Conservation (phyloP, 768 basidiomycete genomes). For the Fistulinella prunicolor region DNA sequence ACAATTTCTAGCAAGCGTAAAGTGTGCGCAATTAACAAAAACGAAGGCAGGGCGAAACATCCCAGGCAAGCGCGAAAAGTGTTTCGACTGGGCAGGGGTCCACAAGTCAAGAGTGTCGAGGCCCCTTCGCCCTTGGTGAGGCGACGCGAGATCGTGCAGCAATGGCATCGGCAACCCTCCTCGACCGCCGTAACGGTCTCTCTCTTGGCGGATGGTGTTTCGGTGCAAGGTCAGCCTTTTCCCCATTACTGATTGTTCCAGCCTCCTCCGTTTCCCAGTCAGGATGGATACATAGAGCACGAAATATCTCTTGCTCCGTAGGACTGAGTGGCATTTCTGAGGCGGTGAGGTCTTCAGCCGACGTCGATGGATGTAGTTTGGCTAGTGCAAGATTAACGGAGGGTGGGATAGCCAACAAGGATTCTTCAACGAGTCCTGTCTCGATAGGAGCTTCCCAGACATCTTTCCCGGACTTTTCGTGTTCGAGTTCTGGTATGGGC, state of each 20-base stretch:
- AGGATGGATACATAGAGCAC: conserved; percentile 55
- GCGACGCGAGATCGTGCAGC: conserved; percentile 48
- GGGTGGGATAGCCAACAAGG: conserved; percentile 22
- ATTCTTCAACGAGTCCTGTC: conserved; percentile 20
- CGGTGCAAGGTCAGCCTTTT: conserved; percentile 3
- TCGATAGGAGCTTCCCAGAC: conserved; percentile 23
- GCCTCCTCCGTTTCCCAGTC: conserved; percentile 47
- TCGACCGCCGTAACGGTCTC: conserved; percentile 45
- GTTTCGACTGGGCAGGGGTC: not conserved
- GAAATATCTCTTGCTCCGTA: conserved; percentile 71
- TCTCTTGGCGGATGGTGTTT: conserved; percentile 6
- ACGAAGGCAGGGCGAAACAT: conserved; percentile 6
- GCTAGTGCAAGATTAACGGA: conserved; percentile 32
- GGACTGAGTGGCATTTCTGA: conserved; percentile 55
- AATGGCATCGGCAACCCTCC: conserved; percentile 61
- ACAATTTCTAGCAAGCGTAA: conserved; percentile 24
- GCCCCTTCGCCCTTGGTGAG: conserved; percentile 28
- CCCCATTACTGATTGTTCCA: conserved; percentile 10
- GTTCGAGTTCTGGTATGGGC: conserved; percentile 4
- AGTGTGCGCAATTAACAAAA: conserved; percentile 7
- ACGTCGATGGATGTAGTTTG: conserved; percentile 21
- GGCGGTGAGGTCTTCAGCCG: conserved; percentile 9
- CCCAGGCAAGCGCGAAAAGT: not conserved
- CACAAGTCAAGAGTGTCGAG: conserved; percentile 23
- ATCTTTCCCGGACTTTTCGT: conserved; percentile 6